Conservation (phyloP, 345 rosid genomes). For the Anacardium occidentale region DNA sequence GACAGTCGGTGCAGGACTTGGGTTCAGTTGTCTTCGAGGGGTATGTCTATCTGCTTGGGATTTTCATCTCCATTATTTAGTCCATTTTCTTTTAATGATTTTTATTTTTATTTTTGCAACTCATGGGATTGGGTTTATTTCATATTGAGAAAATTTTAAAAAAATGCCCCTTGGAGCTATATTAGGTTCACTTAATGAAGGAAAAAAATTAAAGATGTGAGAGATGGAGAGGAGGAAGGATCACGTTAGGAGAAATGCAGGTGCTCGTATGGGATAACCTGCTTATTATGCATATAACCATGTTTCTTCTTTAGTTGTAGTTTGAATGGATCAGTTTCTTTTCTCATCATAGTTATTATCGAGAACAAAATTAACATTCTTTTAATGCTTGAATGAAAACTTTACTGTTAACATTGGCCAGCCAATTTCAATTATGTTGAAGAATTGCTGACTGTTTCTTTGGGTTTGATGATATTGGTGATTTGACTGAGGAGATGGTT, state of each 20-base stretch:
- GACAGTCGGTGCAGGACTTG: constrained; percentile 95
- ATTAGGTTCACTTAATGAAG: not conserved
- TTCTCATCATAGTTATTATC: not conserved
- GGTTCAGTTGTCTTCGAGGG: constrained; percentile 91
- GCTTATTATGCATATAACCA: not conserved
- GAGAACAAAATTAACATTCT: not conserved
- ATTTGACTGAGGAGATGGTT: not conserved
- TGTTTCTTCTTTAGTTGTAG: not conserved
- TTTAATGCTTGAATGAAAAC: not conserved
- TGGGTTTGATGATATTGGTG: not conserved
- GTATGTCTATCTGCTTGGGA: constrained; percentile 34
- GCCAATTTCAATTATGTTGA: not conserved
- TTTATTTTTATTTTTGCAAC: not conserved
- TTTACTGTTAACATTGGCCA: not conserved
- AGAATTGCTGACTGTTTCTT: not conserved
- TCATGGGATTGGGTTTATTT: not conserved
- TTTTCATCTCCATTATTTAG: not conserved
- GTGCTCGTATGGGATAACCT: not conserved
- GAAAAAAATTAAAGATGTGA: not conserved
- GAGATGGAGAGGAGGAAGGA: not conserved
- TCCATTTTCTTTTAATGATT: not conserved
- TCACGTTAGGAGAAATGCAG: not conserved
- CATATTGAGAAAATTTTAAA: not conserved
- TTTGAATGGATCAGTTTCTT: not conserved
- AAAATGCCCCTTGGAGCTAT: not conserved